Base-by-base conservation (phyloP, 371 early-diverging fungal genomes). In the Mucor saturninus region DNA sequence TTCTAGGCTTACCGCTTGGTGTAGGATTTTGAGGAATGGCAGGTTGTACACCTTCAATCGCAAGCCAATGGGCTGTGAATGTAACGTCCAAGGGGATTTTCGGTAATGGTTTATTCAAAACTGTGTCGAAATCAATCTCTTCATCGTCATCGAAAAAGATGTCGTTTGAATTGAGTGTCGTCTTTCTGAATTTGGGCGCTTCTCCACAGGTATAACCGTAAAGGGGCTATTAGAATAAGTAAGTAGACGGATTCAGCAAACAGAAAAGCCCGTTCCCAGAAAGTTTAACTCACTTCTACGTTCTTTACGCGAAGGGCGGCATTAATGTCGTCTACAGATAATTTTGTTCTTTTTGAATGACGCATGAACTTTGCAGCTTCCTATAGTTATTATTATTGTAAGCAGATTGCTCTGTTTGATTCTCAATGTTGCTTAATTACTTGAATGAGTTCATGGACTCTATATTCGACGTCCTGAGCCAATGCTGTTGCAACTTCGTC, bases 21-120 rank as follows among this genome's bases (percentile, higher is more conserved):
- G 94, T 87, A 26, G 99, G 99, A 71, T 99, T 99, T 78, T 99
- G 98, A 31, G 97, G 95, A 66, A 98, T 99, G 11, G 93, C 90
- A 38, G 99, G 99, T 75, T 99, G 99, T 4, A 98, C 98, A 26
- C 99, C 99, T 66, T 99, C 99, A 62, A 99, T 94, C 3, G 99
- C 99, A 11, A 99, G 88, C 98, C 98, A 98, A 74, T 98, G 98
- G n/a, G 92, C 94, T 2, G 95, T 95, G 65, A 89, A 94, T 2
- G 89, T 85, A 0, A 93, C 87, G 55, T 96, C 95, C 29, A 91
- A 78, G 1, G 99, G 99, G 4, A 98, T 93, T 57, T 93, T 91
- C 1, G 99, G 99, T 14, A 99, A 80, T 0, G 98, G 95, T 29
- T 89, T 86, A 56, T 91, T 93, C 3, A 99, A 80, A 38, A 96